Evolutionary conservation across 805 yeast species (phyloP).

Genomic region (Yarrowia osloensis): DNA sequence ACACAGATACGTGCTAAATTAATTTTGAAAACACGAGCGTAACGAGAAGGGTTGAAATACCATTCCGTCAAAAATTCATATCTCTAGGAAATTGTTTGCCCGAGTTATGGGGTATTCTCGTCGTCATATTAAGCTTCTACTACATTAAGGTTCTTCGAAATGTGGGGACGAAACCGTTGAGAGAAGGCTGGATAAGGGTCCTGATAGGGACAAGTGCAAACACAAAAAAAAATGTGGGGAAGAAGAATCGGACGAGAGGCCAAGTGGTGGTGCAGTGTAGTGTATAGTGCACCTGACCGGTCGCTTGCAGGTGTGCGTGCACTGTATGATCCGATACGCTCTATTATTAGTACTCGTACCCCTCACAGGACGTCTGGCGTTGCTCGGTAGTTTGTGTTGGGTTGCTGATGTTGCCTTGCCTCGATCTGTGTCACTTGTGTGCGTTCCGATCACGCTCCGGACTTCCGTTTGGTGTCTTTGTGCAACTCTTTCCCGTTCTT

Average conservation of each 20-base stretch:
- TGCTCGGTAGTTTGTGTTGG: not conserved
- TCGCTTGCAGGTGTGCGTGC: not conserved
- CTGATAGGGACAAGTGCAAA: not conserved
- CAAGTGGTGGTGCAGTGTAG: not conserved
- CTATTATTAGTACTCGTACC: not conserved
- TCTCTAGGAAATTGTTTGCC: not conserved
- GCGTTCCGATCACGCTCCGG: not conserved
- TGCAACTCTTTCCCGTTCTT: no score
- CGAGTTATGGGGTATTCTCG: not conserved
- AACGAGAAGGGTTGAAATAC: no score
- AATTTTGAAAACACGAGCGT: no score
- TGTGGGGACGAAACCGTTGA: slow-evolving; percentile 20
- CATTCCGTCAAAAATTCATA: not conserved
- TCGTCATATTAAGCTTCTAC: not conserved
- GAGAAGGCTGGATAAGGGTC: slow-evolving; percentile 2
- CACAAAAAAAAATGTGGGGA: not conserved
- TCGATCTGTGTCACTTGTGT: not conserved
- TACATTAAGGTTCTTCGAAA: not conserved
- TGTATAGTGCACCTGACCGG: not conserved
- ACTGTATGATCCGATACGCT: not conserved
- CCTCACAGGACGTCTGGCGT: no score
- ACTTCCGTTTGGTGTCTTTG: not conserved
- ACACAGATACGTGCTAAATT: no score
- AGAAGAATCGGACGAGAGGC: not conserved
- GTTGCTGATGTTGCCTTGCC: not conserved